These are phyloP conservation scores for Fusarium miscanthi DNA, from an alignment of 2,329 filamentous ascomycete species.

Conservation along the genomic window DNA sequence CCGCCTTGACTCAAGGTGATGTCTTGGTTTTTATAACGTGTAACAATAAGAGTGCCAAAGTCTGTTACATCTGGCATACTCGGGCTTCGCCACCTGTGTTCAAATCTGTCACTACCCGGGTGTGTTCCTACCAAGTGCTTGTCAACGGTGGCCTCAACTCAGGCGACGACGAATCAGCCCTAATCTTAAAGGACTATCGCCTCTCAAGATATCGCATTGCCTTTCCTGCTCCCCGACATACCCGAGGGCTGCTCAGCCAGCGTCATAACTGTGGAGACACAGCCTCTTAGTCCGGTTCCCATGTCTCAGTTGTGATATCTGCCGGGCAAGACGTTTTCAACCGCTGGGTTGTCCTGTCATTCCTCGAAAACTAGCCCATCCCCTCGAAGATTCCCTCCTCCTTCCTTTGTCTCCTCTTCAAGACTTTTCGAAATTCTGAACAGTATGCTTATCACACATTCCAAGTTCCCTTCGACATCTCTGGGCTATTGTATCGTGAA, in stretches of 20 bases:
- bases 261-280: not conserved
- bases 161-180: not conserved
- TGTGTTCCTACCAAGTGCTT: accelerated
- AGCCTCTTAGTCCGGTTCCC: accelerated
- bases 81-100: not conserved
- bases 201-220: accelerated
- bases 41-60: not conserved
- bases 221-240: not conserved
- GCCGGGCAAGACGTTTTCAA: not conserved
- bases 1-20: too few species aligned
- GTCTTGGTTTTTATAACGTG: accelerated
- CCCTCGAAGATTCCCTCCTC: accelerated
- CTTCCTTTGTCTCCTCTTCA: accelerated
- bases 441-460: not conserved
- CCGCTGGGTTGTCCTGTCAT: accelerated
- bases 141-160: accelerated
- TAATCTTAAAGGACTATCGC: accelerated
- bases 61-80: accelerated
- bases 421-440: not conserved
- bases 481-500: not conserved
- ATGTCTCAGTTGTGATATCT: not conserved
- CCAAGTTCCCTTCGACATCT: not conserved
- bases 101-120: not conserved
- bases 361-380: too few species aligned
- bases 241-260: too few species aligned